Base-by-base conservation (phyloP, 2,329 filamentous ascomycete genomes). In the Cercospora sesami region DNA sequence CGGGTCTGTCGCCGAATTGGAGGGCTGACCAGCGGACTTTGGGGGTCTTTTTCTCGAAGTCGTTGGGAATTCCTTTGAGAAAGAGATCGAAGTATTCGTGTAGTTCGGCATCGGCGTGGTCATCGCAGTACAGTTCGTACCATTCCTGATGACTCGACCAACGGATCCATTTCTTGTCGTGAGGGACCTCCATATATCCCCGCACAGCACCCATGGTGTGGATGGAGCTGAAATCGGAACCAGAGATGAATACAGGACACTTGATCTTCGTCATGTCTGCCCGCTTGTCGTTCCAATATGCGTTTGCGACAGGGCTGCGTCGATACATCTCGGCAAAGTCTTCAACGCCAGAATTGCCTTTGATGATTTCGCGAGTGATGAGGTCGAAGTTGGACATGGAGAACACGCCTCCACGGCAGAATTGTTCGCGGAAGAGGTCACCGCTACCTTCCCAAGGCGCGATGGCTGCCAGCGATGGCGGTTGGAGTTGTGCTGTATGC, bases 11-110 rank as follows among this genome's bases (percentile, higher is more conserved):
- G 7, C 79, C 79, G 55, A 80, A 82, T 58, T 76, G 75, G 30
- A 84, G 73, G 4, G 69, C 65, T 0, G 79, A 74, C 76, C 78
- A 81, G 5, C 83, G 79, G 1, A 85, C 81, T 31, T 75, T 76
- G 0, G 83, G 81, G 0, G 83, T 85, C 53, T 79, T 76, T 67
- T 84, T 81, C 66, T 83, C 81, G 81, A 82, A 85, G 16, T 73
- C 80, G 63, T 85, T 86, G 0, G 81, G 67, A 0, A 76, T 74
- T 0, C 76, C 80, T 33, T 81, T 82, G 16, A 85, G 75, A 65
- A 81, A 86, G 2, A 72, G 73, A 63, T 85, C 83, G 64, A 85
- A 85, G 74, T 83, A 86, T 0, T 69, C 65, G 6, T 75, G 68
- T 0, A 85, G 75, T 62, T 84, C 82, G 1, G 78, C 73, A 10